Conservation (phyloP, 306 rosid genomes). For the Vigna unguiculata region DNA sequence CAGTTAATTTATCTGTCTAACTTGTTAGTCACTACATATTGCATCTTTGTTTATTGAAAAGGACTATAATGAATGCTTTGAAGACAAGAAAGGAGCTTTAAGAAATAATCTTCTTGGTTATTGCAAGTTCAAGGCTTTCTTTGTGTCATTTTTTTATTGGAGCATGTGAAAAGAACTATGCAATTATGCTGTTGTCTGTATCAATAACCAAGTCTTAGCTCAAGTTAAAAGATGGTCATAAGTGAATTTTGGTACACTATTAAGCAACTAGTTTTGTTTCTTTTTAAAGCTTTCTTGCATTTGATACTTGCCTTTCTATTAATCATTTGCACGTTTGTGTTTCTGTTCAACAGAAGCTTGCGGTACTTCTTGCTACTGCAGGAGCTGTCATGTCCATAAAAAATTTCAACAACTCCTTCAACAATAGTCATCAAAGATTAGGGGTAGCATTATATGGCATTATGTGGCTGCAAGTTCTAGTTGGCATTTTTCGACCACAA, state of each 20-base stretch:
- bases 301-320: slow-evolving; percentile 17
- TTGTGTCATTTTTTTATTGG: slow-evolving; percentile 33
- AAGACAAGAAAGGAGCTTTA: slow-evolving; percentile 48
- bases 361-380: slow-evolving; percentile 70
- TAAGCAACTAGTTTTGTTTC: neutral
- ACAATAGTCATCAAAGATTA: slow-evolving; percentile 79
- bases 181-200: slow-evolving; percentile 48
- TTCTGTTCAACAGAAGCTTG: slow-evolving; percentile 56
- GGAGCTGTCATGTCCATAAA: slow-evolving; percentile 84
- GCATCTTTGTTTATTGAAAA: slow-evolving; percentile 1
- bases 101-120: slow-evolving; percentile 30
- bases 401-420: slow-evolving; percentile 74
- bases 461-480: slow-evolving; percentile 72
- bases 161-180: slow-evolving; percentile 43
- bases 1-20: slow-evolving; percentile 43
- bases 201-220: slow-evolving; percentile 6
- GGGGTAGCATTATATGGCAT: slow-evolving; percentile 78
- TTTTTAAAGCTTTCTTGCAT: neutral
- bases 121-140: slow-evolving; percentile 32
- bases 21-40: slow-evolving; percentile 34
- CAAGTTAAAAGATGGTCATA: slow-evolving; percentile 18
- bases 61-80: slow-evolving; percentile 61
- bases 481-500: slow-evolving; percentile 68
- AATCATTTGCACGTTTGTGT: slow-evolving; percentile 2
- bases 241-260: neutral